phyloP scores from a whole-genome alignment of 441 rosid species.

The Gossypium aridum region DNA sequence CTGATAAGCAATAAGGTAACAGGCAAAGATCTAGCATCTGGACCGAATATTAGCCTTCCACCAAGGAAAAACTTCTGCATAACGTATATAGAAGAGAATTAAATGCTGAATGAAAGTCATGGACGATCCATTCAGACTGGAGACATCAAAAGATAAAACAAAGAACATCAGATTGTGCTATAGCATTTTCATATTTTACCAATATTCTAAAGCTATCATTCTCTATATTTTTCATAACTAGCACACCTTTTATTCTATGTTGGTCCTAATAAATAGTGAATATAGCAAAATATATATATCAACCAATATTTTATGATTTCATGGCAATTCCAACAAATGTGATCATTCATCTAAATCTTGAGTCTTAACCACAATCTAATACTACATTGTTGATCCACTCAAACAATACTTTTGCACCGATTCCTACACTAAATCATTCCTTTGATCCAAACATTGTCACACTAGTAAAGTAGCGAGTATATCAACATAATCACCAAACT shows the following conservation, averaged over 20 bases:
- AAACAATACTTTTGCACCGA: not conserved
- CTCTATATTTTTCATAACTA: not conserved
- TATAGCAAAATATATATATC: no score
- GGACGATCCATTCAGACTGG: not conserved
- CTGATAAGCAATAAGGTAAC: constrained; percentile 72
- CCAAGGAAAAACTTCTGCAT: constrained; percentile 74
- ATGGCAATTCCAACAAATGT: not conserved
- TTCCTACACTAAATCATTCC: not conserved
- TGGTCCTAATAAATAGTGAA: not conserved
- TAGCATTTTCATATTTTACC: not conserved
- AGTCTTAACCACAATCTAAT: not conserved
- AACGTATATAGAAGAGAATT: constrained; percentile 15
- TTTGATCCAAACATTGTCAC: not conserved
- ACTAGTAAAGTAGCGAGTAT: not conserved
- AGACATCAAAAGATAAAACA: not conserved
- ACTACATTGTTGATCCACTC: not conserved
- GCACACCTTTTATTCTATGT: not conserved
- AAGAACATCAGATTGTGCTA: not conserved
- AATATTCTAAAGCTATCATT: not conserved
- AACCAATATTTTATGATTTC: not conserved
- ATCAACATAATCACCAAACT: not conserved
- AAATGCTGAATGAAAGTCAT: constrained; percentile 2
- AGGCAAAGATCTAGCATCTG: constrained; percentile 82
- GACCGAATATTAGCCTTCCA: constrained; percentile 97
- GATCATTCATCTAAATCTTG: not conserved